Percentiles rank a stretch among this genome's conserved stretches.
These are phyloP conservation scores for Vigna hirtella DNA, from an alignment of 306 rosid species.

Conservation along the genomic window DNA sequence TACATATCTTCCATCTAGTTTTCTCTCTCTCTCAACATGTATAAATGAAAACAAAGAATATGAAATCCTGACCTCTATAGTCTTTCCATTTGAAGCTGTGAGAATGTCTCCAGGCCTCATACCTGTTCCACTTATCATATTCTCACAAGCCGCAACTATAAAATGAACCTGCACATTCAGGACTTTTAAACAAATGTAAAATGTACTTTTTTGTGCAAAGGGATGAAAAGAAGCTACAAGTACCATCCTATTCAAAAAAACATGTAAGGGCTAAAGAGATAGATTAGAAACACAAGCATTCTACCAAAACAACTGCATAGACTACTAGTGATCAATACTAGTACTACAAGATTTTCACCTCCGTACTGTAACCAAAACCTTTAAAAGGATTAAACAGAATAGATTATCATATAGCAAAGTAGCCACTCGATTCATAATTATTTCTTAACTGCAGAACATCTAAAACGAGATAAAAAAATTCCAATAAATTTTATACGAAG, in stretches of 20 bases:
- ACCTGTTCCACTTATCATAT: conserved; percentile 99
- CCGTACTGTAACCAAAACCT: conserved; percentile 7
- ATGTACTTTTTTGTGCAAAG: conserved; percentile 1
- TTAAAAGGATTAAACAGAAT: conserved; percentile 16
- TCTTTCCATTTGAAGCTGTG: conserved; percentile 99
- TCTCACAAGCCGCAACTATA: conserved; percentile 98
- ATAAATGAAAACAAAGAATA: background rate
- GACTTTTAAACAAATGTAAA: background rate
- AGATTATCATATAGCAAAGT: conserved; percentile 7
- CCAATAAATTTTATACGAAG: conserved; percentile 5
- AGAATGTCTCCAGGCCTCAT: conserved; percentile 98
- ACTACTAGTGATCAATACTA: background rate
- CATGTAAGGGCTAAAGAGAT: conserved; percentile 6
- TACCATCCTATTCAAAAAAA: conserved; percentile 11
- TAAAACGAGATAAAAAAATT: conserved; percentile 20
- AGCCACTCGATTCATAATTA: conserved; percentile 13
- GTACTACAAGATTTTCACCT: background rate
- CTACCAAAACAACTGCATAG: conserved; percentile 4
- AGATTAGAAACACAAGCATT: conserved; percentile 7
- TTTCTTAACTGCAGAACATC: conserved; percentile 13
- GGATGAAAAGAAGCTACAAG: background rate
- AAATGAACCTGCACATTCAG: conserved; percentile 81
- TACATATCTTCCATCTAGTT: too few relatives aligned
- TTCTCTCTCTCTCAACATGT: background rate
- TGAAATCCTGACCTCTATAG: conserved; percentile 78